Percentiles rank a stretch among this genome's conserved stretches.
Conservation (phyloP, 495 filamentous ascomycete genomes). For the Daldinia decipiens region DNA sequence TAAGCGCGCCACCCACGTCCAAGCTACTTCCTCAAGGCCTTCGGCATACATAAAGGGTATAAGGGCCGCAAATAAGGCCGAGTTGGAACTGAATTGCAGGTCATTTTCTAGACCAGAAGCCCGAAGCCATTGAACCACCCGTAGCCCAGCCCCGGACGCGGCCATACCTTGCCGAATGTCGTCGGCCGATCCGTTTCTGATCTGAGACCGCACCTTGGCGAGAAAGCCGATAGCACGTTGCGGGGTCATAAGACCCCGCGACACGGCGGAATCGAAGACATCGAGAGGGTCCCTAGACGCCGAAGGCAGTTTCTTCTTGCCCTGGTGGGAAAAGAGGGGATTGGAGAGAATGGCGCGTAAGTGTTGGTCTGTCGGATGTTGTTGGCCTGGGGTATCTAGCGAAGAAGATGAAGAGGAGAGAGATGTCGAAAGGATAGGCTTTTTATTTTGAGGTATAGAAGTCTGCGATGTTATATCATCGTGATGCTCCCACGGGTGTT, state of each 20-base stretch:
- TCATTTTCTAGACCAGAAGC: constrained; percentile 56
- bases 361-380: constrained; percentile 62
- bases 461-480: constrained; percentile 31
- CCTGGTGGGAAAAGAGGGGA: constrained; percentile 63
- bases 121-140: constrained; percentile 62
- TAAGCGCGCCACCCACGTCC: constrained; percentile 55
- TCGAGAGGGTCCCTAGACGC: constrained; percentile 41
- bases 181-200: constrained; percentile 41
- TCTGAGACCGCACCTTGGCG: constrained; percentile 45
- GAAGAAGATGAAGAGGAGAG: background rate
- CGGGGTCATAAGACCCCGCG: constrained; percentile 58
- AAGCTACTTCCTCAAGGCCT: constrained; percentile 54
- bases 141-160: constrained; percentile 53
- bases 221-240: constrained; percentile 55
- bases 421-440: constrained; percentile 24
- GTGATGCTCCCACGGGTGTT: constrained; percentile 60
- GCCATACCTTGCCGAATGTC: constrained; percentile 48
- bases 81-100: constrained; percentile 50
- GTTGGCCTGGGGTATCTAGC: constrained; percentile 13
- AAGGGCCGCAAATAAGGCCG: constrained; percentile 48
- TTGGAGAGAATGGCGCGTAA: constrained; percentile 74
- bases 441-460: constrained; percentile 37
- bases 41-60: constrained; percentile 63
- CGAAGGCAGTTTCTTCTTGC: constrained; percentile 3
- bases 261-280: constrained; percentile 53